Percentiles rank a stretch among this genome's conserved stretches.
phyloP scores from a whole-genome alignment of 805 yeast species.

The Candida succiphila region DNA sequence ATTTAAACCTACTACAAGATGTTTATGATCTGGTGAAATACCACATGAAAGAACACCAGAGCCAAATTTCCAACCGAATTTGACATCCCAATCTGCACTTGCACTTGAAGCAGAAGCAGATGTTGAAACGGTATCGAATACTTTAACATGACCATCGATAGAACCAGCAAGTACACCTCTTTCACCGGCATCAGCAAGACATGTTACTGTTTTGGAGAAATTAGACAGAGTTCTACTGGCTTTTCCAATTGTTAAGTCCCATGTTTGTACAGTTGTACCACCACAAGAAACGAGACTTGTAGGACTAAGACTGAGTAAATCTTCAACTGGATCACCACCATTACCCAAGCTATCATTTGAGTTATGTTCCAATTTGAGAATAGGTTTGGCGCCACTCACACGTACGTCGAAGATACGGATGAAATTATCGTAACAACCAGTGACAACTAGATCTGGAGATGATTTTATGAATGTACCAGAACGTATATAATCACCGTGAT shows the following conservation, averaged over 20 bases:
- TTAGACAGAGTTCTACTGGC: slow-evolving; percentile 62
- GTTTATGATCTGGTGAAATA: slow-evolving; percentile 79
- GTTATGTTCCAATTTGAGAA: slow-evolving; percentile 61
- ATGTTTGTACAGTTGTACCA: slow-evolving; percentile 72
- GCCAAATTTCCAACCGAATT: slow-evolving; percentile 96
- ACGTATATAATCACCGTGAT: slow-evolving; percentile 83
- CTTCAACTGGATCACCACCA: slow-evolving; percentile 81
- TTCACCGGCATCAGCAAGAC: slow-evolving; percentile 63
- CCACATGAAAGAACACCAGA: slow-evolving; percentile 88
- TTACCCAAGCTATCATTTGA: too few relatives aligned
- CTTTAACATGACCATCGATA: slow-evolving; percentile 94
- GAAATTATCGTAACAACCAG: slow-evolving; percentile 90
- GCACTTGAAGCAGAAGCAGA: too few relatives aligned
- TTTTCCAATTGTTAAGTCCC: slow-evolving; percentile 85
- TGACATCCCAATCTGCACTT: slow-evolving; percentile 67
- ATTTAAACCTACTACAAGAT: slow-evolving; percentile 85
- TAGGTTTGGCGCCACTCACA: slow-evolving; percentile 34
- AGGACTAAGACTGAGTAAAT: slow-evolving; percentile 61
- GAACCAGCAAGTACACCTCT: slow-evolving; percentile 88
- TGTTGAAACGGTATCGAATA: slow-evolving; percentile 82
- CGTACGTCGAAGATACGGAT: slow-evolving; percentile 83
- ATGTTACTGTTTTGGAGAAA: slow-evolving; percentile 90
- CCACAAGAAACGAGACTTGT: slow-evolving; percentile 75
- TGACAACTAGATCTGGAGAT: slow-evolving; percentile 61
- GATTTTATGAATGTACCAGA: slow-evolving; percentile 69